Conservation (phyloP, 768 basidiomycete species). For the Exidia glandulosa region DNA sequence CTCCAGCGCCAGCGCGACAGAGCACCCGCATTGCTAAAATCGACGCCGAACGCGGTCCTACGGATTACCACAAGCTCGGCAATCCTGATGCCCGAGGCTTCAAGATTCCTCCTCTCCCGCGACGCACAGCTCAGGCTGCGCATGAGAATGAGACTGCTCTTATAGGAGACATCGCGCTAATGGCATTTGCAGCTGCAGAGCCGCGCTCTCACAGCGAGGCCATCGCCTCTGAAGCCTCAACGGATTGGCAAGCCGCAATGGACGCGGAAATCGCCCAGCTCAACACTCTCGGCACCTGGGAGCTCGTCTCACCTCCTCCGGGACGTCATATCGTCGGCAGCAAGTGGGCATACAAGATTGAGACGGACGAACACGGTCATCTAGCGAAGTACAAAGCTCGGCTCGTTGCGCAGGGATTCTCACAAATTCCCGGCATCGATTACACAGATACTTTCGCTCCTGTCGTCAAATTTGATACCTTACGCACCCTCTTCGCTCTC, state of each 20-base stretch:
- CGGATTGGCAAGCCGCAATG: conserved; percentile 13
- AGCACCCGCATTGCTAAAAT: too few relatives aligned
- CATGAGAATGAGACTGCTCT: too few relatives aligned
- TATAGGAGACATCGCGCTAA: too few relatives aligned
- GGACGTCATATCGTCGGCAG: conserved; percentile 13
- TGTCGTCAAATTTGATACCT: conserved; percentile 13
- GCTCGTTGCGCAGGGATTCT: conserved; percentile 24
- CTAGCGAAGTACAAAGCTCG: conserved; percentile 24
- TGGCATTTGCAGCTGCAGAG: not conserved
- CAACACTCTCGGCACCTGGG: conserved; percentile 11
- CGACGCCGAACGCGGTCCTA: too few relatives aligned
- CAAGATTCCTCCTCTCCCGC: too few relatives aligned
- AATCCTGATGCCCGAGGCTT: too few relatives aligned
- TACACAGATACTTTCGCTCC: conserved; percentile 24
- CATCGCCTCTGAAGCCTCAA: conserved; percentile 3
- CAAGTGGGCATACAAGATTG: conserved; percentile 19
- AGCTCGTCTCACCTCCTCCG: conserved; percentile 10
- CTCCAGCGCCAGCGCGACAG: too few relatives aligned
- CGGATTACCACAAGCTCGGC: too few relatives aligned
- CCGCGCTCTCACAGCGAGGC: not conserved
- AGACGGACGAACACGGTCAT: conserved; percentile 15
- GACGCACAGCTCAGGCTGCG: too few relatives aligned
- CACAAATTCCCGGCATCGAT: conserved; percentile 28
- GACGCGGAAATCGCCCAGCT: conserved; percentile 13
- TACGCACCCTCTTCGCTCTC: conserved; percentile 25